Base-by-base conservation (phyloP, 169 alveolate genomes). In the Plasmodium inui region DNA sequence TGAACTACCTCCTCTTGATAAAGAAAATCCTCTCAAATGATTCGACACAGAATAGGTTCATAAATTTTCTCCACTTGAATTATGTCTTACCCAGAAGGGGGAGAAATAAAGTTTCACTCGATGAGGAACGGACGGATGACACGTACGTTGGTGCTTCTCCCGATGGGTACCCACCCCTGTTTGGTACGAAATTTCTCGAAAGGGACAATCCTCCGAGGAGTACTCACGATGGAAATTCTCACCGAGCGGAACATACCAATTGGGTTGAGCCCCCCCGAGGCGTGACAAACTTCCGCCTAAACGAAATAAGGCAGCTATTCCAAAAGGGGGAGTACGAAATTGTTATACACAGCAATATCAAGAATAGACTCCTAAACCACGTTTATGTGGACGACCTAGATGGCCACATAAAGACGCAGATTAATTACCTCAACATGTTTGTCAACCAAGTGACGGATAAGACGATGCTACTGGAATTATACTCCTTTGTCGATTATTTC, bases 361-460 rank as follows among this genome's bases (percentile, higher is more conserved):
- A 79, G n/a, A 88, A 79, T 37, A 88, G 72, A 39, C 19, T 78
- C 50, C 70, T 88, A 26, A 88, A 88, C 53, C 94, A 88, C 71
- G 32, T 88, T 28, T 88, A 88, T 88, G 44, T 88, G 53, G 82
- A 88, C 14, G 89, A 88, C 19, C 26, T 88, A 79, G 70, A 76
- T 41, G 34, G 28, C 1, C 37, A 79, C 6, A 88, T 88, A 88
- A 30, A 5, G 32, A 28, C 17, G 44, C 90, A 88, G 39, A 41
- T 88, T n/a, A 88, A 79, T 41, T 88, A 79, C 32, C 50, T 88
- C 1, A 78, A 88, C 53, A 88, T 79, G 94, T 88, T 88, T 88
- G 41, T 78, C 22, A 88, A 88, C 8, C 71, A 88, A 41, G 10
- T 79, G 32, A 10, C 22, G 28, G 76, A 88, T 12, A 88, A 88